Evolutionary conservation across 2,329 filamentous ascomycete species (phyloP), one percentile per base, ranked within the genome.

Genomic region (Exophiala bonariae): DNA sequence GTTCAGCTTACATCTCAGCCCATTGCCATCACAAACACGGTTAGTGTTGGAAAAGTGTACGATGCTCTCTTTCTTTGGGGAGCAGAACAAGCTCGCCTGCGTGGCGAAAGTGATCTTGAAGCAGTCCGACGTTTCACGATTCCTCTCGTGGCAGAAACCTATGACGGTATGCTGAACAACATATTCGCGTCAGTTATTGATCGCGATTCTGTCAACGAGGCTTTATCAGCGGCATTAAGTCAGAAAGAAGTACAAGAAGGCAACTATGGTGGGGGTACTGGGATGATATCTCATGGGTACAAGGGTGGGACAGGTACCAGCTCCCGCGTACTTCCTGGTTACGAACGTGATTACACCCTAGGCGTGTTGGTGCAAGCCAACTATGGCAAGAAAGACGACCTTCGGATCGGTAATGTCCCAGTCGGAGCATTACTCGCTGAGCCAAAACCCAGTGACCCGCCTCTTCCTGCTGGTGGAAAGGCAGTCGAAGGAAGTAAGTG

Each of bases 241-340:
- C 23, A 26, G 23, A 26, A 11, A 26, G 23, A 26, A 11, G 23
- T 26, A 11, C 23, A 26, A 11, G 83, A 87, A 63, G 83, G 83
- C 0, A 81, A 80, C 55, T 76, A 75, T 2, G 83, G 83, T 3
- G 83, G 83, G 14, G 83, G 83, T n/a, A 82, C 82, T 0, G 82
- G 82, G 11, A 85, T 86, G 81, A 73, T 81, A 30, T 83, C 80
- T 59, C 80, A 85, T 58, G 76, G 75, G 53, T 84, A 81, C 68
- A 85, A 86, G 61, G 83, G 81, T 28, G 83, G 83, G 0, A 87
- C 83, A 0, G 83, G 83, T 1, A 82, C 76, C 1, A 77, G 77
- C 56, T 82, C 76, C 38, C 74, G 83, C 18, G 55, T 70, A 18
- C 69, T 70, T 35, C 45, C 38, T 10, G 50, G 59, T 58, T 59